Evolutionary conservation across 1,284 basidiomycete species (phyloP).

Genomic region (Athelia psychrophila): DNA sequence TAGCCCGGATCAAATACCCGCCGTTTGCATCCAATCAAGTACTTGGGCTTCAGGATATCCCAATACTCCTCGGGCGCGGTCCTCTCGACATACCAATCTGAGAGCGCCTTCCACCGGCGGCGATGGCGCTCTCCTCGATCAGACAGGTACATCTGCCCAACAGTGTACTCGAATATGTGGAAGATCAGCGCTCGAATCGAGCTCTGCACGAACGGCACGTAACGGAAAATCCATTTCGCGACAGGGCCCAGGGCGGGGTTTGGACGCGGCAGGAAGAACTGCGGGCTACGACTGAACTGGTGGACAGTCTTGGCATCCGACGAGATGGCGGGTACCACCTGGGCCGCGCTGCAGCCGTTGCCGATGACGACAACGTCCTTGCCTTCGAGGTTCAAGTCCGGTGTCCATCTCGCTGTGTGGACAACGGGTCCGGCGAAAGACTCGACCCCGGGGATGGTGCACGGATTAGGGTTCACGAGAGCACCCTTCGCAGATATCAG

Average conservation of each 20-base stretch:
- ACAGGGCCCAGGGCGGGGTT: background rate
- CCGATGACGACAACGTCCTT: background rate
- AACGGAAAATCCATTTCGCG: background rate
- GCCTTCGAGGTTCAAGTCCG: background rate
- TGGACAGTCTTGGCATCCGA: background rate
- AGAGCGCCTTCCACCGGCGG: background rate
- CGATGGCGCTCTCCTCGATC: background rate
- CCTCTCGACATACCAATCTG: background rate
- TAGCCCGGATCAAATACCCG: background rate
- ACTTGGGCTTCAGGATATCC: background rate
- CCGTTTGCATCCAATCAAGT: background rate
- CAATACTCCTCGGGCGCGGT: background rate
- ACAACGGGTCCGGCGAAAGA: background rate
- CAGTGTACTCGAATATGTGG: background rate
- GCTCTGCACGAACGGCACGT: background rate
- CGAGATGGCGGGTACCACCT: background rate
- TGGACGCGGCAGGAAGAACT: background rate
- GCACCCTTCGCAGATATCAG: background rate
- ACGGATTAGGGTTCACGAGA: background rate
- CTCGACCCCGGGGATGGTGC: background rate
- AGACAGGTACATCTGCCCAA: background rate
- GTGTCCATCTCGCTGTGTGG: background rate
- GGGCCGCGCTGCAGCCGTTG: background rate
- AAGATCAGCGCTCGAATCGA: background rate
- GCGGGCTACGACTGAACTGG: background rate